Evolutionary conservation across 2,329 filamentous ascomycete species (phyloP).

Genomic region (Ophiostoma perfectum): DNA sequence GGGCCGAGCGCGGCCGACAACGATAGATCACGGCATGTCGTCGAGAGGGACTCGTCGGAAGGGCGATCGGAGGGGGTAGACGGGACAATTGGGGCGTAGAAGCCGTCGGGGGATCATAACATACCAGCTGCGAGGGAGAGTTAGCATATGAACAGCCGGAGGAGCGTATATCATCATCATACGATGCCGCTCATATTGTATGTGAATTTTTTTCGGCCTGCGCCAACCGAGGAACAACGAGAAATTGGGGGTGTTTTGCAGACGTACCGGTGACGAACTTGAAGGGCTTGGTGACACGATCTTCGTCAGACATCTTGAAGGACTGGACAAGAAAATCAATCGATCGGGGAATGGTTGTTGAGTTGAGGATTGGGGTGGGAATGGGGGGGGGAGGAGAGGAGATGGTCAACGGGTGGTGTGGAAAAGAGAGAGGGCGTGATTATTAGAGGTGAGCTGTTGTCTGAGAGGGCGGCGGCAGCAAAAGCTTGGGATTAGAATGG

Average conservation of each 20-base stretch:
- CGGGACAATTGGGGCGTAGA: background rate
- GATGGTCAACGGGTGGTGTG: slow-evolving; percentile 26
- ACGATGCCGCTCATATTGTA: slow-evolving; percentile 21
- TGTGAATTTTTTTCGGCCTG: slow-evolving; percentile 19
- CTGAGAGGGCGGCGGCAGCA: slow-evolving; percentile 17
- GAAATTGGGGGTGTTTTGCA: background rate
- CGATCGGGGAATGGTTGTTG: slow-evolving; percentile 27
- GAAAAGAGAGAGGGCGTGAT: slow-evolving; percentile 8
- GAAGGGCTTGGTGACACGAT: slow-evolving; percentile 94
- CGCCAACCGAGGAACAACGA: background rate
- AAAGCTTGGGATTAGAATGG: slow-evolving; percentile 26
- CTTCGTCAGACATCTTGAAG: slow-evolving; percentile 84
- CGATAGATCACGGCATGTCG: slow-evolving; percentile 1
- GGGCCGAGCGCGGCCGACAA: background rate
- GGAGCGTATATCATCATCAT: slow-evolving; percentile 24
- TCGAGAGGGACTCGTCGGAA: background rate
- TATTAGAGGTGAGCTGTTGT: slow-evolving; percentile 24
- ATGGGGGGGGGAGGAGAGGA: slow-evolving; percentile 33
- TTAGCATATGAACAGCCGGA: slow-evolving; percentile 19
- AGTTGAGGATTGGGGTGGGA: slow-evolving; percentile 1
- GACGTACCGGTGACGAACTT: slow-evolving; percentile 85
- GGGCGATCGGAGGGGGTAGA: background rate
- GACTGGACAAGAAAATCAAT: slow-evolving; percentile 32
- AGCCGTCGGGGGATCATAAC: slow-evolving; percentile 13
- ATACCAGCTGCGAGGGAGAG: slow-evolving; percentile 24